phyloP scores from a whole-genome alignment of 352 stramenopile genomes.

The Pythium insidiosum region DNA sequence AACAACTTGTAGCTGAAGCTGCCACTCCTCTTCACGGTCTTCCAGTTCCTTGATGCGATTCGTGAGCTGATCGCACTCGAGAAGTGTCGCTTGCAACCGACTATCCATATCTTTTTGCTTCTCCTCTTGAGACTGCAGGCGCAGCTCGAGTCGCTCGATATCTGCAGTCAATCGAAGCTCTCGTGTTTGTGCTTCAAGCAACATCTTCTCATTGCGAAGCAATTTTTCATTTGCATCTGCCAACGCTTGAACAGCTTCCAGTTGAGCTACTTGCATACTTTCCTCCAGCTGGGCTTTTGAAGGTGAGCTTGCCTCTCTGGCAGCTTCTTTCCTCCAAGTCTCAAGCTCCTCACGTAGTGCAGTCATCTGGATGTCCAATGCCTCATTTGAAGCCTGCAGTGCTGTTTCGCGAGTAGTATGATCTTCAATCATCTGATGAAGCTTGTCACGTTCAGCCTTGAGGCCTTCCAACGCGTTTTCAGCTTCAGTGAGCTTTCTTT shows the following conservation, averaged over 20 bases:
- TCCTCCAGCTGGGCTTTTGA: too few species aligned
- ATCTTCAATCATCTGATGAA: conserved; percentile 35
- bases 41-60: conserved; percentile 47
- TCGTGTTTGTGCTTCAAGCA: conserved; percentile 68
- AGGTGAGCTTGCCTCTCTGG: conserved; percentile 14
- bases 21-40: conserved; percentile 72
- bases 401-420: conserved; percentile 21
- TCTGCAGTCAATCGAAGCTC: conserved; percentile 60
- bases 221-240: too few species aligned
- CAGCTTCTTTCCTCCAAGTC: conserved; percentile 24
- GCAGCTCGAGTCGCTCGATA: conserved; percentile 64
- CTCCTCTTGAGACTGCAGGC: conserved; percentile 35
- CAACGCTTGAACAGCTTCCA: too few species aligned
- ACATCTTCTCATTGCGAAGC: conserved; percentile 41
- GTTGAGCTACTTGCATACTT: too few species aligned
- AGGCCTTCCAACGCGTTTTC: conserved; percentile 21
- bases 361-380: conserved; percentile 28
- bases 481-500: conserved; percentile 25
- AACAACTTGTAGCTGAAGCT: conserved; percentile 74
- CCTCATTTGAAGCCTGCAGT: conserved; percentile 19
- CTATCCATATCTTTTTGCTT: conserved; percentile 26
- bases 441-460: conserved; percentile 29
- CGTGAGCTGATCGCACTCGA: conserved; percentile 22
- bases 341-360: conserved; percentile 30
- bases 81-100: conserved; percentile 23